Evolutionary conservation across 1,284 basidiomycete genomes (phyloP).

Genomic region (Ganoderma resinaceum): DNA sequence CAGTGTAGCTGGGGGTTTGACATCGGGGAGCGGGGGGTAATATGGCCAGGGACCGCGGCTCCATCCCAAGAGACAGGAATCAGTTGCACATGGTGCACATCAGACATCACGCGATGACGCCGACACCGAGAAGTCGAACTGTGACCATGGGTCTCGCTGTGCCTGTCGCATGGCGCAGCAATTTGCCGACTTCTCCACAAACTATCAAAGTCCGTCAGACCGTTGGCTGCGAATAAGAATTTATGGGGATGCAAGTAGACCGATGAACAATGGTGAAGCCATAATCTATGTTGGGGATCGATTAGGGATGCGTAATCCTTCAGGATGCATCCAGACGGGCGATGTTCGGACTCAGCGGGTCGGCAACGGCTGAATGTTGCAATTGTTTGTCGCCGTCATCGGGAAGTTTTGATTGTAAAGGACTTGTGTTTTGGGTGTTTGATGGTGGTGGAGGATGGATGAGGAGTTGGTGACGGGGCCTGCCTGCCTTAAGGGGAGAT

Average conservation of each 20-base stretch:
- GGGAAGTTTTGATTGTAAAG: background rate
- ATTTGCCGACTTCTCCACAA: background rate
- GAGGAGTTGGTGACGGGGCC: background rate
- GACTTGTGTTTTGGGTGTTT: background rate
- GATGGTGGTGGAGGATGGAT: background rate
- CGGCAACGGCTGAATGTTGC: background rate
- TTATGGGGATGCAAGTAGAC: background rate
- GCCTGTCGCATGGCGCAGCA: background rate
- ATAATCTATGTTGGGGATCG: background rate
- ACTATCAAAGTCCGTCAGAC: background rate
- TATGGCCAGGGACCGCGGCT: constrained; percentile 4
- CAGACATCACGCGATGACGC: constrained; percentile 14
- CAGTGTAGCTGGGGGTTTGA: constrained; percentile 7
- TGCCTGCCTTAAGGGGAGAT: background rate
- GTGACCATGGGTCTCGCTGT: constrained; percentile 1
- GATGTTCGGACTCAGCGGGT: background rate
- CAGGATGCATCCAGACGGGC: too few species aligned
- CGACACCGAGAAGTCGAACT: background rate
- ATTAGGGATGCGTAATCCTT: too few species aligned
- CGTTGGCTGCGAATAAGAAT: background rate
- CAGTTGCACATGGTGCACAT: constrained; percentile 22
- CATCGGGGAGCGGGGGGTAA: constrained; percentile 1
- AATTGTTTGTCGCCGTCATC: background rate
- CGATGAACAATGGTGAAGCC: background rate
- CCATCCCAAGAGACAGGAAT: background rate